Conservation (phyloP, 2,329 filamentous ascomycete genomes). For the Microsporum ferrugineum region DNA sequence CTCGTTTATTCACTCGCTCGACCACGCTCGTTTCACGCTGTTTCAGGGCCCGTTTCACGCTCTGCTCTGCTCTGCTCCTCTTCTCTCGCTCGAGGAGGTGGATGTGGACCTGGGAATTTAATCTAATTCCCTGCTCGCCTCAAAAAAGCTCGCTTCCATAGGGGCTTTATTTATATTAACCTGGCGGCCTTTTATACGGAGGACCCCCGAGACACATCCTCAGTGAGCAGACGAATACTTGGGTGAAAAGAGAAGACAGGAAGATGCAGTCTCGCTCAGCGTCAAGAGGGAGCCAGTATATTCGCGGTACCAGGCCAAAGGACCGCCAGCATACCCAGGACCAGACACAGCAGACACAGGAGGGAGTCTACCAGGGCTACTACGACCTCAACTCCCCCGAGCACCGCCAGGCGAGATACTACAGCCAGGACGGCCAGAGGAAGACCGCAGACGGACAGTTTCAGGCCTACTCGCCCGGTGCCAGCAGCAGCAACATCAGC, state of each 20-base stretch:
- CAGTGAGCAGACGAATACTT: not conserved
- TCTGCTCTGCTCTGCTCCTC: not conserved
- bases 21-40: conserved; percentile 1
- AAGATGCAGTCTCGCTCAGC: not conserved
- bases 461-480: too few species aligned
- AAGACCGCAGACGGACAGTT: too few species aligned
- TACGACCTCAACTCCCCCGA: not conserved
- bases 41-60: not conserved
- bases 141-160: not conserved
- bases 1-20: not conserved
- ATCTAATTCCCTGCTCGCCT: not conserved
- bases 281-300: not conserved
- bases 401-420: not conserved
- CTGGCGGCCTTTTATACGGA: too few species aligned
- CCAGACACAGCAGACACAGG: not conserved
- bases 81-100: not conserved
- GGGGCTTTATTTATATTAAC: too few species aligned
- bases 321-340: not conserved
- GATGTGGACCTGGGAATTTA: not conserved
- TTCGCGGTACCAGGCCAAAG: not conserved
- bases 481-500: not conserved
- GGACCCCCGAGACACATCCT: too few species aligned
- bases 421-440: too few species aligned
- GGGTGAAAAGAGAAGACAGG: not conserved
- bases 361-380: not conserved